Base-by-base conservation (phyloP, 768 basidiomycete genomes). In the Amanita inopinata region DNA sequence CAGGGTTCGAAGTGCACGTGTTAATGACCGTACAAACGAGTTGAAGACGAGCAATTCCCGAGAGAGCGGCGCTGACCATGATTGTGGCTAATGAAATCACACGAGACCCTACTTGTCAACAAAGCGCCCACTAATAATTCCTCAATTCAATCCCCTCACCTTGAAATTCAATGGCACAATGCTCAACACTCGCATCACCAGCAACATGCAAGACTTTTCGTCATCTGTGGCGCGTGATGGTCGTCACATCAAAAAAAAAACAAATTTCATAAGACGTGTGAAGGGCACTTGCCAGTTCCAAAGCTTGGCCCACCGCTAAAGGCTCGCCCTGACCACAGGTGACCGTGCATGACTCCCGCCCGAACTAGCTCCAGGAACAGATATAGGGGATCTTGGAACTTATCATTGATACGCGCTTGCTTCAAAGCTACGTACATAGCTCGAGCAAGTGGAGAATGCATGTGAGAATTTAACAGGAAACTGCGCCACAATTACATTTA, bases 11-110 rank as follows among this genome's bases (percentile, higher is more conserved):
- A 98, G 70, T 20, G 92, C 86, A 46, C 92, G 83, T 44, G 90
- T 86, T 48, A 98, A 69, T 38, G 89, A 86, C 39, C 89, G 82
- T 55, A 96, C 81, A 60, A 98, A 98, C 36, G 92, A 91, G 70
- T 99, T 99, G 76, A 98, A 99, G 47, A 96, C 92, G 38, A 99
- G 71, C 46, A 99, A 68, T 61, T 98, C 94, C 47, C 96, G 85
- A 52, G 94, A 97, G 37, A 99, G 68, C 31, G 96, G 96, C 19
- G 94, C 96, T 30, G 83, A 84, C 96, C 96, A 99, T 50, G 86
- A 78, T 60, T 83, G 84, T 25, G 88, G 47, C 91, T 96, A 53
- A 37, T 46, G 25, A 56, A 33, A 51, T 22, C 4, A 32, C 14
- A 33, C 5, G 23, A 40, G 30, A 41, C 42, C 46, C 27, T 19